Base-by-base conservation (phyloP, 495 filamentous ascomycete genomes). In the Neurospora discreta region DNA sequence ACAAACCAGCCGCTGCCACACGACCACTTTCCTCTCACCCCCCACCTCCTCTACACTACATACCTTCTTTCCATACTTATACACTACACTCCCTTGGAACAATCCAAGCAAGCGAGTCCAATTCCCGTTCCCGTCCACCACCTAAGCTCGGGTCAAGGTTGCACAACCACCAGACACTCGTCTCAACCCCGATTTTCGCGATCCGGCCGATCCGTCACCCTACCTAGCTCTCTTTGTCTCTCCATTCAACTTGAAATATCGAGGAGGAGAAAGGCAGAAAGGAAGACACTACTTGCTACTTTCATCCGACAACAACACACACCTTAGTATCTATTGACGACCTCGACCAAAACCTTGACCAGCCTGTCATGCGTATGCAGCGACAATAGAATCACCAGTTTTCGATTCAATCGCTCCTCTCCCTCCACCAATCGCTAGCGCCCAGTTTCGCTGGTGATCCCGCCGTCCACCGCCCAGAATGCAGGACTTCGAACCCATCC, bases 401-500 rank as follows among this genome's bases (percentile, higher is more conserved):
- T 67, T 26, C 38, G 20, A 39, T 67, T 71, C 33, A 70, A 16
- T 58, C 38, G 65, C 71, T 71, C 20, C 42, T 40, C 44, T 9
- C 33, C 41, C 33, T 16, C 20, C 20, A 40, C 18, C 65, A 52
- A 18, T 20, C n/a, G 18, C 70, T 11, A 70, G 68, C 41, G 18
- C 36, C 39, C 69, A 38, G 69, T 39, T 41, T 41, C 58, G 36
- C 46, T 65, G 43, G 36, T 70, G 46, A 23, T 44, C 68, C 70
- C 38, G 20, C 44, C 67, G 11, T 41, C 39, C 71, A 16, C 26
- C 30, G n/a, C 5, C 69, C 72, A 52, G 65, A 23, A 77, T 80
- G 70, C 78, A 77, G 43, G 79, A 81, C 68, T 75, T 77, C 36
- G 67, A 74, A 33, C 70, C 77, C 67, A 68, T 76, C 33, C 69